Percentiles rank a stretch among this genome's conserved stretches.
phyloP scores from a whole-genome alignment of 805 yeast species.

The Metschnikowia cerradonensis region DNA sequence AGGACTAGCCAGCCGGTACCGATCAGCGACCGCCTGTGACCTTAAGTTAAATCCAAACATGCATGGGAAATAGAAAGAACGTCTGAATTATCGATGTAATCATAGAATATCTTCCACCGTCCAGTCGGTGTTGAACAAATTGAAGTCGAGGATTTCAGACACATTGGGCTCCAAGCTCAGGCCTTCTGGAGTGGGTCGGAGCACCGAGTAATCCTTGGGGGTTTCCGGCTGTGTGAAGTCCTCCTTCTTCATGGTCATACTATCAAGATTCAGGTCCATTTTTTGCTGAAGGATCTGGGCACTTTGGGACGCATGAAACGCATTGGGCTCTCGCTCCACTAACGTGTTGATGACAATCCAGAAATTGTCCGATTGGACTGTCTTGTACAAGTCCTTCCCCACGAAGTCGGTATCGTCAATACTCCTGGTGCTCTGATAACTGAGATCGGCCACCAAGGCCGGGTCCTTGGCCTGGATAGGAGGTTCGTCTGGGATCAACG shows the following conservation, averaged over 20 bases:
- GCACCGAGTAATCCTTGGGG: slow-evolving; percentile 3
- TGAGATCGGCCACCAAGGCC: slow-evolving; percentile 1
- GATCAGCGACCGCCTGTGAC: too few relatives aligned
- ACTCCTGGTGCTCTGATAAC: slow-evolving; percentile 9
- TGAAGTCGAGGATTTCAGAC: slow-evolving; percentile 11
- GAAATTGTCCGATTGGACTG: slow-evolving; percentile 18
- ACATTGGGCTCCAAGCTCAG: slow-evolving; percentile 4
- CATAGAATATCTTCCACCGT: slow-evolving; percentile 10
- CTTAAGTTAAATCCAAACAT: too few relatives aligned
- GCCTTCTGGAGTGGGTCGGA: background rate
- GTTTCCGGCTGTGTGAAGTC: background rate
- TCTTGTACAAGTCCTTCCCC: slow-evolving; percentile 14
- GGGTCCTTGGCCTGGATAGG: slow-evolving; percentile 5
- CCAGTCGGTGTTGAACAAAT: slow-evolving; percentile 12
- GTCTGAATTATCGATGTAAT: background rate
- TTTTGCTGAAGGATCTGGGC: background rate
- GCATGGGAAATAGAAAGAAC: background rate
- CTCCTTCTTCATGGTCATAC: background rate
- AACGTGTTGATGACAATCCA: slow-evolving; percentile 15
- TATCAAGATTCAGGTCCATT: background rate
- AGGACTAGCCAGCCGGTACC: background rate
- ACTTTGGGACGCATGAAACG: slow-evolving; percentile 6
- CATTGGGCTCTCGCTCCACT: slow-evolving; percentile 10
- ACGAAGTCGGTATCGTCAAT: slow-evolving; percentile 10
- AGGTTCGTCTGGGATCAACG: slow-evolving; percentile 7